Evolutionary conservation across 768 basidiomycete species (phyloP), one percentile per base, ranked within the genome.

Genomic region (Sporobolomyces roseus): DNA sequence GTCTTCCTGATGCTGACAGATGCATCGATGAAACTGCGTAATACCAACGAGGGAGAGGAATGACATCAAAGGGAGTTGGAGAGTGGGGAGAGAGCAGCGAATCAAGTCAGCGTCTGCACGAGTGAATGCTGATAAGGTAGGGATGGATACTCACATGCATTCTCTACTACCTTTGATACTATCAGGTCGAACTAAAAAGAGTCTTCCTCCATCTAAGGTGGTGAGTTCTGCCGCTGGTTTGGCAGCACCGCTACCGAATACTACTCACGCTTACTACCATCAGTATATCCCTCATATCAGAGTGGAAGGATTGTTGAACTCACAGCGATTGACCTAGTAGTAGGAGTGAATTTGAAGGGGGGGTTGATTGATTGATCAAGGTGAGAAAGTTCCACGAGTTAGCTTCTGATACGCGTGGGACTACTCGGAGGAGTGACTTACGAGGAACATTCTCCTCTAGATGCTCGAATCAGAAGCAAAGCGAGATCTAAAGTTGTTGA

Each of bases 161-260:
- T 98, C 94, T 74, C 93, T 82, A 27, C 89, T 89, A 27, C 90
- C 88, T 67, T 93, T 88, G 75, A 96, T 87, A 75, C 89, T 90
- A 61, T 90, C 92, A 46, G 92, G 90, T 45, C 94, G 85, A 61
- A 93, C 87, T 63, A 97, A 86, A 80, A 87, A 93, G 30, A 99
- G 85, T 78, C 91, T 88, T 3, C 94, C 94, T 38, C 87, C 86
- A 27, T 90, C 88, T 66, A 97, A 90, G 81, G 94, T 93, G 56
- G 93, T 90, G 46, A 98, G 88, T 79, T 98, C 94, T 27, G 66
- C 41, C 1, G 70, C 64, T 8, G 70, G 70, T 0, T 62, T 21
- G 2, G 30, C 25, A 2, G 19, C 53, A 36, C 32, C 35, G 41
- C 64, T 64, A 29, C 68, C 68, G 25, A 70, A 56, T 12, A 70